These are phyloP conservation scores for Lactarius trivialis DNA, from an alignment of 768 basidiomycete species.

Conservation along the genomic window DNA sequence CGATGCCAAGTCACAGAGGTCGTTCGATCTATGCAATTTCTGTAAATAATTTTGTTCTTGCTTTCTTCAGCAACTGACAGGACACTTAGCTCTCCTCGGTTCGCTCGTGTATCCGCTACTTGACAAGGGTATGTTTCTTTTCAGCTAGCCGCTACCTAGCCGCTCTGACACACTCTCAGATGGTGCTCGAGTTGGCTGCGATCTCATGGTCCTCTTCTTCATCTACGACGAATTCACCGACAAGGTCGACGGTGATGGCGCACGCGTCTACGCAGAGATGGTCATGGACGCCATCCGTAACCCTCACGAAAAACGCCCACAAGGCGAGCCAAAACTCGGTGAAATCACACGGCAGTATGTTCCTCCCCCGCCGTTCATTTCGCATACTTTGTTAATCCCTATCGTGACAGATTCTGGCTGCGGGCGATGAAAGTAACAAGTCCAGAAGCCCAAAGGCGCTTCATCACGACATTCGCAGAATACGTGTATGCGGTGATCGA, in stretches of 20 bases:
- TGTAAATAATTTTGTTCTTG: background rate
- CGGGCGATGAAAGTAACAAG: conserved; percentile 8
- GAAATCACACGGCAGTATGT: conserved; percentile 15
- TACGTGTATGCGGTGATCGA: conserved; percentile 31
- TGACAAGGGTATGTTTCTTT: conserved; percentile 2
- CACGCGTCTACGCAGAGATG: conserved; percentile 6
- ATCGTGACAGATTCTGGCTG: conserved; percentile 12
- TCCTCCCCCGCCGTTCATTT: background rate
- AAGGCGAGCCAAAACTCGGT: conserved; percentile 10
- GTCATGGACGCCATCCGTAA: conserved; percentile 8
- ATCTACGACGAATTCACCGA: conserved; percentile 15
- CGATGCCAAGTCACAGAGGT: conserved; percentile 9
- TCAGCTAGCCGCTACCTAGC: too few species aligned
- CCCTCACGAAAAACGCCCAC: background rate
- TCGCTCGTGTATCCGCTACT: conserved; percentile 5
- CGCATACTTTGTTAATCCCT: background rate
- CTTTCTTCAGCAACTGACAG: background rate
- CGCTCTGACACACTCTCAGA: background rate
- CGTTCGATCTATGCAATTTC: conserved; percentile 23
- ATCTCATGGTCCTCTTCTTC: conserved; percentile 6
- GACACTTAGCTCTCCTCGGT: background rate
- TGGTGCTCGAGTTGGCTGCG: conserved; percentile 4
- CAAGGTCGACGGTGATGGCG: conserved; percentile 4
- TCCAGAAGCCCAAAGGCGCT: conserved; percentile 23
- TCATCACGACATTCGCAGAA: conserved; percentile 29